phyloP scores from a whole-genome alignment of 345 rosid species.

The Pugionium dolabratum region DNA sequence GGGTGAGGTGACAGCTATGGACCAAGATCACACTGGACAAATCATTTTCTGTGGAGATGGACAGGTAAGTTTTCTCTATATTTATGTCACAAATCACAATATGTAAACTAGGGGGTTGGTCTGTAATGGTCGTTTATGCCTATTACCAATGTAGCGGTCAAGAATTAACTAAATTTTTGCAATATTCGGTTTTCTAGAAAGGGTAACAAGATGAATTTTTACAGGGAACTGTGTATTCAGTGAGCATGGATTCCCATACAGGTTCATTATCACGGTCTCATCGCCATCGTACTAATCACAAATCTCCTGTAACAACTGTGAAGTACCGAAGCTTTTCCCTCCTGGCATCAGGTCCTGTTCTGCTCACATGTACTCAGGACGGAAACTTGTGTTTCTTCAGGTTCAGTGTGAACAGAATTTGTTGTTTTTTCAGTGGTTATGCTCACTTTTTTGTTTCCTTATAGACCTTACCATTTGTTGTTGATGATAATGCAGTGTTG shows the following conservation, averaged over 20 bases:
- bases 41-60: slow-evolving; percentile 93
- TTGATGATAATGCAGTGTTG: slow-evolving; percentile 58
- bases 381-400: slow-evolving; percentile 92
- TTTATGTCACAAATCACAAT: background rate
- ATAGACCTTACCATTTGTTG: slow-evolving; percentile 18
- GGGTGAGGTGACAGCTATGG: slow-evolving; percentile 84
- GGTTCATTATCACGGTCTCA: slow-evolving; percentile 87
- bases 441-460: background rate
- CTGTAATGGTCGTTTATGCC: slow-evolving; percentile 7
- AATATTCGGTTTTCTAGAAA: background rate
- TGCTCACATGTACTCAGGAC: slow-evolving; percentile 85
- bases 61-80: slow-evolving; percentile 49
- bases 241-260: slow-evolving; percentile 71
- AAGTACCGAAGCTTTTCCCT: slow-evolving; percentile 94
- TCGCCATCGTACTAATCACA: slow-evolving; percentile 64
- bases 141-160: slow-evolving; percentile 1
- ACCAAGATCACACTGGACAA: slow-evolving; percentile 97
- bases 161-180: background rate
- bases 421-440: background rate
- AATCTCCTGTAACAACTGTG: slow-evolving; percentile 76
- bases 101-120: slow-evolving; percentile 8
- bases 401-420: slow-evolving; percentile 41
- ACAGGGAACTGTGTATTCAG: slow-evolving; percentile 83
- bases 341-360: slow-evolving; percentile 84
- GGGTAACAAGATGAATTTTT: slow-evolving; percentile 11